Conservation (phyloP, 495 filamentous ascomycete genomes). For the Delitschia confertaspora region DNA sequence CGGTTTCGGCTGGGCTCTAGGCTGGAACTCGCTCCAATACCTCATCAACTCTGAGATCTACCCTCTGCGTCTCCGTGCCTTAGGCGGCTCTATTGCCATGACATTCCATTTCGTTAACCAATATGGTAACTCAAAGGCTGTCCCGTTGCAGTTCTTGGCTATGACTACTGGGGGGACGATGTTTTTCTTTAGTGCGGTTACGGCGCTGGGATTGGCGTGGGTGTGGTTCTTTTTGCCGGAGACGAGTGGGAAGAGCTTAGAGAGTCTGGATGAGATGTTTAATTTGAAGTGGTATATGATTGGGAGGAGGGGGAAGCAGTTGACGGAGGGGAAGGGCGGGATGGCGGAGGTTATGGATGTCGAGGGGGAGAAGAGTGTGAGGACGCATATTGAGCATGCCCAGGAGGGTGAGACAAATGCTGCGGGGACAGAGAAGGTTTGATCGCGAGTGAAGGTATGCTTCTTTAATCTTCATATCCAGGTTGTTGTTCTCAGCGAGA, state of each 20-base stretch:
- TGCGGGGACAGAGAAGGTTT: too few relatives aligned
- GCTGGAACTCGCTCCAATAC: conserved; percentile 71
- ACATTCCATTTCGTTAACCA: conserved; percentile 62
- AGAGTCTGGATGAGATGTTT: conserved; percentile 62
- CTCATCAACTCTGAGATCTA: conserved; percentile 68
- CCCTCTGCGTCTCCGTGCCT: conserved; percentile 41
- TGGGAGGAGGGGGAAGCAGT: conserved; percentile 45
- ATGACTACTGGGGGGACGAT: conserved; percentile 46
- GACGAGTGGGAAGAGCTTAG: conserved; percentile 41
- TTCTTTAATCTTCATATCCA: too few relatives aligned
- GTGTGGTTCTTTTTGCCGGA: conserved; percentile 33
- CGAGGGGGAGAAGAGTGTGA: conserved; percentile 21
- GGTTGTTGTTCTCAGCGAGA: too few relatives aligned
- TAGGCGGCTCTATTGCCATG: conserved; percentile 31
- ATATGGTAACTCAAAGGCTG: conserved; percentile 54
- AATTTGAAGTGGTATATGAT: conserved; percentile 58
- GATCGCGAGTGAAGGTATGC: too few relatives aligned
- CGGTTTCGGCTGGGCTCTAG: conserved; percentile 54
- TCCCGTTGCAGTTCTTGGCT: conserved; percentile 44
- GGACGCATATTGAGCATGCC: conserved; percentile 14
- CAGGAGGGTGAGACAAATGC: too few relatives aligned
- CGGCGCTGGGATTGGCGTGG: conserved; percentile 39
- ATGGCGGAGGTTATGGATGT: conserved; percentile 25
- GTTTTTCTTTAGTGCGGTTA: conserved; percentile 58
- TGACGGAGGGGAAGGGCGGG: conserved; percentile 25